These are phyloP conservation scores for Pseudotsuga menziesii DNA, from an alignment of 75 land plant genomes.

Conservation along the genomic window DNA sequence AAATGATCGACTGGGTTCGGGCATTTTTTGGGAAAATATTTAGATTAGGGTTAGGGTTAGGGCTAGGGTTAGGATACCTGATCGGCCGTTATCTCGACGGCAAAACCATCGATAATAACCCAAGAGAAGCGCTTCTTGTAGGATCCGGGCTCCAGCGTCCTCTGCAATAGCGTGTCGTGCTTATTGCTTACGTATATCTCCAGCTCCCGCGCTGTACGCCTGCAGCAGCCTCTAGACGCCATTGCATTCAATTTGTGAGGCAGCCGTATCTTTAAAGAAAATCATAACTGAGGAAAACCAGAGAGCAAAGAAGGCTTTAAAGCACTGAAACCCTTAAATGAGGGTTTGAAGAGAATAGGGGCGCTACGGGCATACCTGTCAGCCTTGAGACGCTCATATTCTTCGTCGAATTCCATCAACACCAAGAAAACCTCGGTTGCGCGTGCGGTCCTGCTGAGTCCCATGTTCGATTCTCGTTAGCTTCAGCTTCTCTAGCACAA, in stretches of 20 bases:
- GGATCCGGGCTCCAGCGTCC: slow-evolving; percentile 8
- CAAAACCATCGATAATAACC: slow-evolving; percentile 24
- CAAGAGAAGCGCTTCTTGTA: slow-evolving; percentile 20
- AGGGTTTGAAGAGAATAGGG: slow-evolving; percentile 1
- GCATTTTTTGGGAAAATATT: no score
- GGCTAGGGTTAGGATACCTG: slow-evolving; percentile 9
- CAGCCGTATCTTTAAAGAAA: slow-evolving; percentile 15
- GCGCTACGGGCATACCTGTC: background rate
- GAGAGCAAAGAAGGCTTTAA: background rate
- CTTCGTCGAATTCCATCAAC: slow-evolving; percentile 24
- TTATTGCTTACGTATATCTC: slow-evolving; percentile 16
- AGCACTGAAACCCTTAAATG: background rate
- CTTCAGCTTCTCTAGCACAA: no score
- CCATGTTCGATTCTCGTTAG: no score
- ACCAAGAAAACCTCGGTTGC: slow-evolving; percentile 13
- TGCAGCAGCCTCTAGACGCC: no score
- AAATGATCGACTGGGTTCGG: no score
- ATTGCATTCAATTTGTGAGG: no score
- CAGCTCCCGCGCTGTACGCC: background rate
- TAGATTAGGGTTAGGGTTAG: no score
- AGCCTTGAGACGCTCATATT: slow-evolving; percentile 16
- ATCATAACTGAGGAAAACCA: background rate
- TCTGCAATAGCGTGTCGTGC: slow-evolving; percentile 15
- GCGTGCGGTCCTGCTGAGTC: no score
- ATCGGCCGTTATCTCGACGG: slow-evolving; percentile 20